A percentile compares a stretch with the other conserved stretches of the same genome.
phyloP scores from a whole-genome alignment of 1,284 basidiomycete species.

The Hypsizygus ulmarius region DNA sequence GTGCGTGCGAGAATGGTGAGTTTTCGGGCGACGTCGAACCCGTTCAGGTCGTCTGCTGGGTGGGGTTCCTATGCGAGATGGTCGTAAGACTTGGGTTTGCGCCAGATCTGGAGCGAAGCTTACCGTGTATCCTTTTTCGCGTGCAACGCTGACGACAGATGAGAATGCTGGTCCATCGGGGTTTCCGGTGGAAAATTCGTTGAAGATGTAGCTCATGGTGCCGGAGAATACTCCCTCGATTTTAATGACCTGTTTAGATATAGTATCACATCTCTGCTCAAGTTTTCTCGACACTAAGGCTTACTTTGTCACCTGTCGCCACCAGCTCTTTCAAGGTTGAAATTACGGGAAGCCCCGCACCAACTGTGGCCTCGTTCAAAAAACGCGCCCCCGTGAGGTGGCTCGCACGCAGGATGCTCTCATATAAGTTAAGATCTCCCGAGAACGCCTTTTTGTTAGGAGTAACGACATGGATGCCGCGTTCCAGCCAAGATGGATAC shows the following conservation, averaged over 20 bases:
- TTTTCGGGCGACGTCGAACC: conserved; percentile 96
- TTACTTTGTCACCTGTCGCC: conserved; percentile 86
- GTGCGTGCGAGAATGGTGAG: conserved; percentile 91
- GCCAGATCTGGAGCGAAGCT: conserved; percentile 21
- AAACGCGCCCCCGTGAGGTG: conserved; percentile 62
- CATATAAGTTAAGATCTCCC: conserved; percentile 69
- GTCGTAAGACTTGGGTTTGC: neutral
- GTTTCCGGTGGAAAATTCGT: conserved; percentile 80
- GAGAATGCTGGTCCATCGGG: conserved; percentile 74
- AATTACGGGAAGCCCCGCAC: conserved; percentile 93
- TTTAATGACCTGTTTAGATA: conserved; percentile 55
- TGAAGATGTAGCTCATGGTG: conserved; percentile 99
- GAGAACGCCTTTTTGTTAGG: conserved; percentile 99
- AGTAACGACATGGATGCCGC: conserved; percentile 87
- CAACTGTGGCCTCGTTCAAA: conserved; percentile 93
- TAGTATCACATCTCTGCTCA: neutral
- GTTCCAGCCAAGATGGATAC: conserved; percentile 81
- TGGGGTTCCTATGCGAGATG: conserved; percentile 78
- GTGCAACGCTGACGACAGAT: conserved; percentile 85
- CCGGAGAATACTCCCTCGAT: conserved; percentile 91
- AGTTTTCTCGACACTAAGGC: conserved; percentile 11
- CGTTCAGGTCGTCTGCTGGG: conserved; percentile 94
- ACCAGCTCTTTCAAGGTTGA: conserved; percentile 91
- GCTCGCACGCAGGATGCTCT: conserved; percentile 61
- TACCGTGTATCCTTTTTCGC: conserved; percentile 93